Evolutionary conservation across 306 rosid species (phyloP), one percentile per base, ranked within the genome.

Genomic region (Herpetospermum pedunculosum): DNA sequence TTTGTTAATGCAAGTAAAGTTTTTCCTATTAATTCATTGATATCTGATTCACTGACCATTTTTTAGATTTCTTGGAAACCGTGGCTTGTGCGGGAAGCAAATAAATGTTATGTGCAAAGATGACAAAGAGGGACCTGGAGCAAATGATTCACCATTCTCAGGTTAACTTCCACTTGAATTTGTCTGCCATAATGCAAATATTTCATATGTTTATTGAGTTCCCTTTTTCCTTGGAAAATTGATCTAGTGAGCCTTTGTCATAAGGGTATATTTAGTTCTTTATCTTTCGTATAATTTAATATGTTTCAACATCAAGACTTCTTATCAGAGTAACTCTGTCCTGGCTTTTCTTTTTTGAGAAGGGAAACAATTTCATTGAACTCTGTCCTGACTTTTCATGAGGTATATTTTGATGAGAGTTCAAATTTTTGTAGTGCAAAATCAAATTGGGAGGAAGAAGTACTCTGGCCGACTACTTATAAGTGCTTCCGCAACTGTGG

Each of bases 401-500:
- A 14, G 34, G 23, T 15, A 41, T 18, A 21, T 28, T 71, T 48
- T 46, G 29, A 46, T 11, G 29, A 18, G 10, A 15, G 16, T 25
- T 55, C 49, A 38, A 65, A 54, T 62, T 67, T 75, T 67, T 77
- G 77, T 60, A 95, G 99, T 83, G 64, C 89, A 74, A 89, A 80
- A 38, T 79, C 87, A 77, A 86, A 73, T 68, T 30, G 96, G 77
- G 64, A 91, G 81, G 87, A 95, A 77, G 87, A 95, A 91, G 69
- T 90, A 91, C 83, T 89, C 97, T 65, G 99, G 93, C 21, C 85
- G 96, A 60, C 87, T 95, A 59, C 88, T 95, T 78, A 95, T 91
- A 75, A 95, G 99, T 88, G 99, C 99, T 76, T 89, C 89, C 28
- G 99, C 99, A 77, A 95, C 99, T 75, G 96, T 95, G 78, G 99